Percentiles rank a stretch among this genome's conserved stretches.
These are phyloP conservation scores for Chlamydomonas incerta DNA, from an alignment of 139 green algal species.

Conservation along the genomic window DNA sequence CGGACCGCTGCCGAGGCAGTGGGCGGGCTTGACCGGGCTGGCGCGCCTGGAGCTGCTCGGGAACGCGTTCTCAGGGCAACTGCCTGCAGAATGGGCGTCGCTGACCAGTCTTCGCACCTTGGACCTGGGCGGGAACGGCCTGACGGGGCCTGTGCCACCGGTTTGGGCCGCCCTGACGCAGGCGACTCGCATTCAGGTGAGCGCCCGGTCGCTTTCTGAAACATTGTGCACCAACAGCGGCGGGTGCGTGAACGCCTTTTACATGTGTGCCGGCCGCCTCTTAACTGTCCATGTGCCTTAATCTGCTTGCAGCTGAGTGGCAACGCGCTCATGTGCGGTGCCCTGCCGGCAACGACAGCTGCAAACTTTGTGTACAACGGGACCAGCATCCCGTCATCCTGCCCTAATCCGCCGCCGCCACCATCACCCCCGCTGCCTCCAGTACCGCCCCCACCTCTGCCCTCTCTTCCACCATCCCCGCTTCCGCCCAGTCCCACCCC, in stretches of 20 bases:
- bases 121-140: background rate
- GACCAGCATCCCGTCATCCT: background rate
- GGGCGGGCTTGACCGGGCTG: constrained; percentile 15
- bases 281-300: too few relatives aligned
- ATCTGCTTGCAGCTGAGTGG: background rate
- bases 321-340: background rate
- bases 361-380: background rate
- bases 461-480: background rate
- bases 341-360: background rate
- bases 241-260: too few relatives aligned
- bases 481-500: too few relatives aligned
- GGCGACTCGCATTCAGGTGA: too few relatives aligned
- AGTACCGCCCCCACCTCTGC: background rate
- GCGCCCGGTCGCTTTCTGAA: too few relatives aligned
- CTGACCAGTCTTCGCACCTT: background rate
- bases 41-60: constrained; percentile 11
- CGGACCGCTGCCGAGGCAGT: constrained; percentile 21
- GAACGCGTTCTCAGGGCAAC: constrained; percentile 37
- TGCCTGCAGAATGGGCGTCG: constrained; percentile 31
- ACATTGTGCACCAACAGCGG: too few relatives aligned
- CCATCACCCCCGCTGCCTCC: too few relatives aligned
- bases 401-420: background rate
- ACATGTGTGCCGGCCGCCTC: too few relatives aligned
- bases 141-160: background rate
- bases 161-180: background rate